A percentile compares a stretch with the other conserved stretches of the same genome.
phyloP scores from a whole-genome alignment of 192 early-diverging fungal species.

The Thoreauomyces humboldtii region DNA sequence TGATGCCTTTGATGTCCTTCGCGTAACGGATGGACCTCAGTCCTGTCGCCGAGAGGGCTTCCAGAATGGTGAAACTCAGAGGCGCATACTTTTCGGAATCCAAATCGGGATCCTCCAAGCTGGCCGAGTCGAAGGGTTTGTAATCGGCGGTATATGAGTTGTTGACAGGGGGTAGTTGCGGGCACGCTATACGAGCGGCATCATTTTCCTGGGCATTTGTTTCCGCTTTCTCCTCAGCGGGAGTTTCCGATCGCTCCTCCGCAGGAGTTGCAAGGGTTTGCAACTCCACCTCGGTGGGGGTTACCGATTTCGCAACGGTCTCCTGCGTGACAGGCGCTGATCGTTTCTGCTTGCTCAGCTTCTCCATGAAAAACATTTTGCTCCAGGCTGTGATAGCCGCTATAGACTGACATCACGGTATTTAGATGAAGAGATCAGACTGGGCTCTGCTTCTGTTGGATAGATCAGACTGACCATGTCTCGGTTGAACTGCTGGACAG shows the following conservation, averaged over 20 bases:
- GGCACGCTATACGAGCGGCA: not conserved
- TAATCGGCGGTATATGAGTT: slow-evolving; percentile 16
- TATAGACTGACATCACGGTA: slow-evolving; percentile 73
- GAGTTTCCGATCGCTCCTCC: too few relatives aligned
- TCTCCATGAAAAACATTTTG: slow-evolving; percentile 63
- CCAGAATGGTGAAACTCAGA: slow-evolving; percentile 61
- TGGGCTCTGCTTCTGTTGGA: too few relatives aligned
- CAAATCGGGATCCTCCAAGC: not conserved
- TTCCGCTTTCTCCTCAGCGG: too few relatives aligned
- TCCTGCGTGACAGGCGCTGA: too few relatives aligned
- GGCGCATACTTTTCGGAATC: not conserved
- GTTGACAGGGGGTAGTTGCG: slow-evolving; percentile 18
- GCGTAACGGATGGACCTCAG: slow-evolving; percentile 95
- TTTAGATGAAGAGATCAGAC: too few relatives aligned
- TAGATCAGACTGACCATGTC: slow-evolving; percentile 62
- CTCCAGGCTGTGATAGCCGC: slow-evolving; percentile 94
- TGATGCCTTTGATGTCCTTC: slow-evolving; percentile 75
- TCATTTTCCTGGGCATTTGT: too few relatives aligned
- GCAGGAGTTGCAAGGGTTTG: too few relatives aligned
- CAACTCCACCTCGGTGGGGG: too few relatives aligned
- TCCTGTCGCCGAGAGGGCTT: slow-evolving; percentile 93
- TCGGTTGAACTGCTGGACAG: slow-evolving; percentile 94
- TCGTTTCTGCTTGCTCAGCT: slow-evolving; percentile 32
- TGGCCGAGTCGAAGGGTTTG: not conserved
- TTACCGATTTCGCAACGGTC: too few relatives aligned